Percentiles rank a stretch among this genome's conserved stretches.
phyloP scores from a whole-genome alignment of 306 rosid species.

The Amphicarpaea edgeworthii region DNA sequence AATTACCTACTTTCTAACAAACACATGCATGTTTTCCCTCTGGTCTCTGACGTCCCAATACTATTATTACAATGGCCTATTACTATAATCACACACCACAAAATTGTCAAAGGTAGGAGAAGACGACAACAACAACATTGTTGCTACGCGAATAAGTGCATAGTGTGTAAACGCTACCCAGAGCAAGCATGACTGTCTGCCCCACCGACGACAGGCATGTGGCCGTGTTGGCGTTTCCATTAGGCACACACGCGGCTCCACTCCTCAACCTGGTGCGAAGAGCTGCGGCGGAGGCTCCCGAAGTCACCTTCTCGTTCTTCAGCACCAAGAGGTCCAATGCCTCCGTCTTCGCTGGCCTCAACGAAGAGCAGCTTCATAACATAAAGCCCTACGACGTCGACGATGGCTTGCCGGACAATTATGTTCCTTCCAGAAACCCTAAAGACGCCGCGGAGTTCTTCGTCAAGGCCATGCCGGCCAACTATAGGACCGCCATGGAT shows the following conservation, averaged over 20 bases:
- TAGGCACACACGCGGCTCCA: slow-evolving; percentile 75
- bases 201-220: slow-evolving; percentile 47
- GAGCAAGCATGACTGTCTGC: not conserved
- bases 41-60: not conserved
- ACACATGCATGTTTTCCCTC: not conserved
- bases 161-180: not conserved
- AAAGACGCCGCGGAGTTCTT: slow-evolving; percentile 48
- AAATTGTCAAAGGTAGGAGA: not conserved
- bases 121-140: not conserved
- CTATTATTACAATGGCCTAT: not conserved
- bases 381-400: slow-evolving; percentile 51
- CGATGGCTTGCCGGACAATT: slow-evolving; percentile 68
- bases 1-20: not conserved
- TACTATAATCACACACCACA: too few species aligned
- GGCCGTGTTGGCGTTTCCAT: slow-evolving; percentile 76
- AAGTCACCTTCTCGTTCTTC: slow-evolving; percentile 62
- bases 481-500: slow-evolving; percentile 46
- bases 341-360: slow-evolving; percentile 20
- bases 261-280: slow-evolving; percentile 54
- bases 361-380: not conserved
- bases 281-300: slow-evolving; percentile 53
- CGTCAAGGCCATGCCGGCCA: slow-evolving; percentile 52
- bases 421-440: slow-evolving; percentile 38
- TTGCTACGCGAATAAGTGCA: too few species aligned
- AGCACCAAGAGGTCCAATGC: slow-evolving; percentile 52